phyloP scores from a whole-genome alignment of 352 stramenopile species.

The Globisporangium parvum region DNA sequence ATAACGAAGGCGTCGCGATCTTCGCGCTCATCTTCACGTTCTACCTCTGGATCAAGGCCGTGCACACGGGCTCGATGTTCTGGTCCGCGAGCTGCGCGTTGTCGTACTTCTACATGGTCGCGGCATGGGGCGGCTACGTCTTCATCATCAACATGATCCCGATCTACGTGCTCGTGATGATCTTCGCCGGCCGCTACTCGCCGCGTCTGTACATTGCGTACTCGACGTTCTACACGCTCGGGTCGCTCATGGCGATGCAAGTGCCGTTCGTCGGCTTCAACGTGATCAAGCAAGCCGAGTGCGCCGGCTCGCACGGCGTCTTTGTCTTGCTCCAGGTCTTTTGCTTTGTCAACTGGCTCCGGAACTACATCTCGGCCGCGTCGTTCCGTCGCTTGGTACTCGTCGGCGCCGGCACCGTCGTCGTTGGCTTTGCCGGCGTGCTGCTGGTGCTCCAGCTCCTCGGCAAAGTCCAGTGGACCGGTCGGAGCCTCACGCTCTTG shows the following conservation, averaged over 20 bases:
- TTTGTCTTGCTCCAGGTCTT: constrained; percentile 91
- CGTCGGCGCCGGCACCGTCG: constrained; percentile 44
- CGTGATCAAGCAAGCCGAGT: constrained; percentile 89
- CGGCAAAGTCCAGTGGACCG: constrained; percentile 87
- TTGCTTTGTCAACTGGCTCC: constrained; percentile 71
- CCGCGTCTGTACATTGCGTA: constrained; percentile 95
- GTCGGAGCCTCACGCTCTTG: constrained; percentile 85
- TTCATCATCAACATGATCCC: constrained; percentile 99
- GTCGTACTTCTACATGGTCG: constrained; percentile 97
- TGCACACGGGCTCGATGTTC: constrained; percentile 88
- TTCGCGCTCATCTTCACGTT: constrained; percentile 97
- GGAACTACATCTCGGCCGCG: constrained; percentile 63
- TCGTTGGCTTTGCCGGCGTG: constrained; percentile 42
- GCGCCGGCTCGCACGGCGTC: constrained; percentile 82
- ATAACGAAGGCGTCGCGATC: constrained; percentile 98
- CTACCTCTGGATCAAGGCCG: constrained; percentile 95
- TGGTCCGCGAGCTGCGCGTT: constrained; percentile 80
- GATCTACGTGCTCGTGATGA: constrained; percentile 92
- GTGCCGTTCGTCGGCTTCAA: constrained; percentile 98
- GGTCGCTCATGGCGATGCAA: constrained; percentile 94
- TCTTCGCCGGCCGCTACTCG: constrained; percentile 92
- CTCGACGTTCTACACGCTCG: constrained; percentile 95
- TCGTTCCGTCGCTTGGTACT: constrained; percentile 76
- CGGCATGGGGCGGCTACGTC: constrained; percentile 96
- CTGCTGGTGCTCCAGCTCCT: constrained; percentile 77